Conservation (phyloP, 2,329 filamentous ascomycete species). For the Talaromyces sp. region DNA sequence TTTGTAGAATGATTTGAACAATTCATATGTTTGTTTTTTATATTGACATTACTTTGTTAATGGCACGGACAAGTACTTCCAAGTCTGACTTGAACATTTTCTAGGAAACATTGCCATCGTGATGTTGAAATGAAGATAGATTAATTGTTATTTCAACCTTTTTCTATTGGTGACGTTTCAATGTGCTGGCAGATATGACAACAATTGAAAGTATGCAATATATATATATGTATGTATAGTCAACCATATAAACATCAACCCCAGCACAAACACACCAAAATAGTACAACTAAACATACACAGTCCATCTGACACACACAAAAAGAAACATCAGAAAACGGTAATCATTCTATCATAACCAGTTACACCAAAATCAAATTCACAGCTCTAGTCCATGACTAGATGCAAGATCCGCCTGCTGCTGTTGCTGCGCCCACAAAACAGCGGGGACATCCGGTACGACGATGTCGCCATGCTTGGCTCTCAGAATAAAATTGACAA, state of each 20-base stretch:
- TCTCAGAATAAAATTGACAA: slow-evolving; percentile 74
- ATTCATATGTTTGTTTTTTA: not conserved
- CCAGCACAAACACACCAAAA: no score
- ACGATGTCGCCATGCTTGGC: slow-evolving; percentile 47
- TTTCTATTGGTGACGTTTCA: no score
- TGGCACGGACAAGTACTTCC: not conserved
- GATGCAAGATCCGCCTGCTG: not conserved
- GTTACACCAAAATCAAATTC: not conserved
- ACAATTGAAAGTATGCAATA: not conserved
- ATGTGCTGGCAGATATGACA: no score
- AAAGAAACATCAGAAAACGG: not conserved
- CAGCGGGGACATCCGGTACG: not conserved
- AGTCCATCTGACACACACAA: not conserved
- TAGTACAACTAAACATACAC: not conserved
- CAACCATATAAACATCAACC: not conserved
- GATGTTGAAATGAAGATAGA: no score
- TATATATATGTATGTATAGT: not conserved
- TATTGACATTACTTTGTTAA: not conserved
- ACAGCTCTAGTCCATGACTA: not conserved
- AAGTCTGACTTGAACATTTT: no score
- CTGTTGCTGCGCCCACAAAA: not conserved
- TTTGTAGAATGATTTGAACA: not conserved
- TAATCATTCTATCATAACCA: not conserved
- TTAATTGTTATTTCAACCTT: not conserved
- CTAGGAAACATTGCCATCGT: no score